phyloP scores from a whole-genome alignment of 2,329 filamentous ascomycete genomes.

The Colletotrichum orbiculare region DNA sequence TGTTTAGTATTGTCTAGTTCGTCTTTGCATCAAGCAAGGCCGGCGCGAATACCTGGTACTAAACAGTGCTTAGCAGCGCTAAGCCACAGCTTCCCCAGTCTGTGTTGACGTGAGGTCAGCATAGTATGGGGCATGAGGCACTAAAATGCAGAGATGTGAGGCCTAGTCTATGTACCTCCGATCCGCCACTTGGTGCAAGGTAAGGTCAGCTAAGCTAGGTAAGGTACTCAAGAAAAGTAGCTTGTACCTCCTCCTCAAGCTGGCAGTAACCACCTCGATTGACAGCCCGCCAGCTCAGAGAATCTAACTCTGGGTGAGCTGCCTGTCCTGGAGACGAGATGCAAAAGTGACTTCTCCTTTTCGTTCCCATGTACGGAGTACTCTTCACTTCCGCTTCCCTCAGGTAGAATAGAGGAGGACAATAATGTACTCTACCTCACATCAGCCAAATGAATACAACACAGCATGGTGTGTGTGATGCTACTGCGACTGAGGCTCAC shows the following conservation, averaged over 20 bases:
- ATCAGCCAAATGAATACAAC: background rate
- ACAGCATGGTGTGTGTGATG: too few species aligned
- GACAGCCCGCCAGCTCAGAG: background rate
- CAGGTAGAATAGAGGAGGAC: background rate
- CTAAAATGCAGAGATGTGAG: too few species aligned
- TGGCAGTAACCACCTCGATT: too few species aligned
- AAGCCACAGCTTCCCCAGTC: slow-evolving; percentile 36
- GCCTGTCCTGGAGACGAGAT: background rate
- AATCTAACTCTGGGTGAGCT: background rate
- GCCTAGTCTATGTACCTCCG: too few species aligned
- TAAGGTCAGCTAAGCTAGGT: too few species aligned
- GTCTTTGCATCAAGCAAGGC: slow-evolving; percentile 23
- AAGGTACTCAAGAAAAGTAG: too few species aligned
- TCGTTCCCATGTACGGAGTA: slow-evolving; percentile 11
- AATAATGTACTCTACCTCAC: slow-evolving; percentile 1
- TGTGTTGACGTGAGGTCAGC: slow-evolving; percentile 31
- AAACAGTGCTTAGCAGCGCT: slow-evolving; percentile 27
- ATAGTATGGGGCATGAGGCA: slow-evolving; percentile 6
- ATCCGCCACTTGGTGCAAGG: too few species aligned
- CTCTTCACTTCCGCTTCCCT: background rate
- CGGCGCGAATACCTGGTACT: slow-evolving; percentile 23
- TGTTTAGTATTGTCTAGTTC: slow-evolving; percentile 27
- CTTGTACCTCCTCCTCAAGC: too few species aligned
- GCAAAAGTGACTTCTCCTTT: slow-evolving; percentile 34
- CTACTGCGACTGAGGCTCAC: too few species aligned